Evolutionary conservation across 768 basidiomycete species (phyloP).

Genomic region (Boletus huronensis): DNA sequence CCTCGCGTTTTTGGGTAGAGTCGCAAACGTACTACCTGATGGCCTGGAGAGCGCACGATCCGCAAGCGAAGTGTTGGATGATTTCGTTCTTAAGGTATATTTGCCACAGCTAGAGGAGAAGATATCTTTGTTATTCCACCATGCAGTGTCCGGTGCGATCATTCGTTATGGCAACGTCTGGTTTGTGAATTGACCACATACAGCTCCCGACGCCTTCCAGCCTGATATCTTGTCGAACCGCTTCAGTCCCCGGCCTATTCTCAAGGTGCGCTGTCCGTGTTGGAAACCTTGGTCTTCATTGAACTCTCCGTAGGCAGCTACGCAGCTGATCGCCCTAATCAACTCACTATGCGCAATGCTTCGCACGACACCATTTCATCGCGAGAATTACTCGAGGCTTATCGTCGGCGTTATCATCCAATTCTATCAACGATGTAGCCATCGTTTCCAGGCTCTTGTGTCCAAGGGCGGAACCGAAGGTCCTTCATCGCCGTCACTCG

Average conservation of each 20-base stretch:
- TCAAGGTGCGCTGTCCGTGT: slow-evolving; percentile 52
- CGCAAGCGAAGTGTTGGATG: slow-evolving; percentile 75
- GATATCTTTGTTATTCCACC: slow-evolving; percentile 81
- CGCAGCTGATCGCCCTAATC: slow-evolving; percentile 82
- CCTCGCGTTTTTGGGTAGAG: slow-evolving; percentile 73
- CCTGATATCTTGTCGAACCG: slow-evolving; percentile 66
- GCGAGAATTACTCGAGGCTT: slow-evolving; percentile 90
- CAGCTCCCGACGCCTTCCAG: slow-evolving; percentile 85
- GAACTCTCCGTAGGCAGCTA: slow-evolving; percentile 60
- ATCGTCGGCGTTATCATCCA: slow-evolving; percentile 93
- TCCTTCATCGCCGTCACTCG: slow-evolving; percentile 45
- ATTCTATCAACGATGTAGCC: slow-evolving; percentile 92
- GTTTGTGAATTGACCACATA: slow-evolving; percentile 1
- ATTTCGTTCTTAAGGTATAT: slow-evolving; percentile 91
- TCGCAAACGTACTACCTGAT: slow-evolving; percentile 68
- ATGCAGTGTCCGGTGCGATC: slow-evolving; percentile 67
- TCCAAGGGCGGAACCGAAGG: slow-evolving; percentile 40
- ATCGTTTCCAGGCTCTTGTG: slow-evolving; percentile 77
- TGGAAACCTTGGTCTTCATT: neutral
- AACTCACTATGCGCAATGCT: slow-evolving; percentile 93
- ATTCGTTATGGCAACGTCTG: neutral
- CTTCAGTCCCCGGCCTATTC: slow-evolving; percentile 68
- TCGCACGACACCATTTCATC: slow-evolving; percentile 87
- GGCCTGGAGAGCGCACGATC: slow-evolving; percentile 63
- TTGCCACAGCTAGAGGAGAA: slow-evolving; percentile 95